phyloP scores from a whole-genome alignment of 1,284 basidiomycete species.

The Sanghuangporus baumii region DNA sequence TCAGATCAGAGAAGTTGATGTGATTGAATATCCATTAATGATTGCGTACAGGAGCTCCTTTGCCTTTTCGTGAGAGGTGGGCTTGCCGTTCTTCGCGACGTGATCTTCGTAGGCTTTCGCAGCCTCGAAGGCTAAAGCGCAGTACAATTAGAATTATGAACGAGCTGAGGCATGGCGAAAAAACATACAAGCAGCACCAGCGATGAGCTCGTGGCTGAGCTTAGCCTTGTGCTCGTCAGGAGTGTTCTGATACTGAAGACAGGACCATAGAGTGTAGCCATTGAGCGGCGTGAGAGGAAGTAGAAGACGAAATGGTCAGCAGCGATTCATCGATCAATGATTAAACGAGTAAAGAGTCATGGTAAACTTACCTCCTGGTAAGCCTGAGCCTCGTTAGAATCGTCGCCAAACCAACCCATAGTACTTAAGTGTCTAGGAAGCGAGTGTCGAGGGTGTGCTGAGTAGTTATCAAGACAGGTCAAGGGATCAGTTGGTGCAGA shows the following conservation, averaged over 20 bases:
- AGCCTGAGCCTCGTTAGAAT: conserved; percentile 43
- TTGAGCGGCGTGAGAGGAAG: neutral
- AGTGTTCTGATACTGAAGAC: neutral
- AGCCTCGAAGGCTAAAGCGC: conserved; percentile 30
- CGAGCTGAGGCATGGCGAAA: conserved; percentile 1
- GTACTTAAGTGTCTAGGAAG: conserved; percentile 22
- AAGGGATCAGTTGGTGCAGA: neutral
- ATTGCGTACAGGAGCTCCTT: conserved; percentile 36
- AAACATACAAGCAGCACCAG: conserved; percentile 21
- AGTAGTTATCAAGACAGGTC: neutral
- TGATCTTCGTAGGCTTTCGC: conserved; percentile 54
- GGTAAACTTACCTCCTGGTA: conserved; percentile 37
- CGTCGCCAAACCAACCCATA: conserved; percentile 50
- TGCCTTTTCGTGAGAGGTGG: conserved; percentile 37
- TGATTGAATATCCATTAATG: neutral
- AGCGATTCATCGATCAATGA: neutral
- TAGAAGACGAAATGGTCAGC: neutral
- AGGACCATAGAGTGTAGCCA: neutral
- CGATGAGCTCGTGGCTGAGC: conserved; percentile 30
- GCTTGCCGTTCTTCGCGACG: conserved; percentile 37
- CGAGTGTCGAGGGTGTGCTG: neutral
- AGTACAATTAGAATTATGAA: neutral
- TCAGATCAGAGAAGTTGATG: neutral
- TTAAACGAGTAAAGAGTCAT: neutral
- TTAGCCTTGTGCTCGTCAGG: conserved; percentile 18